Evolutionary conservation across 2,329 filamentous ascomycete species (phyloP), one percentile per base, ranked within the genome.

Genomic region (Stenocarpella maydis): DNA sequence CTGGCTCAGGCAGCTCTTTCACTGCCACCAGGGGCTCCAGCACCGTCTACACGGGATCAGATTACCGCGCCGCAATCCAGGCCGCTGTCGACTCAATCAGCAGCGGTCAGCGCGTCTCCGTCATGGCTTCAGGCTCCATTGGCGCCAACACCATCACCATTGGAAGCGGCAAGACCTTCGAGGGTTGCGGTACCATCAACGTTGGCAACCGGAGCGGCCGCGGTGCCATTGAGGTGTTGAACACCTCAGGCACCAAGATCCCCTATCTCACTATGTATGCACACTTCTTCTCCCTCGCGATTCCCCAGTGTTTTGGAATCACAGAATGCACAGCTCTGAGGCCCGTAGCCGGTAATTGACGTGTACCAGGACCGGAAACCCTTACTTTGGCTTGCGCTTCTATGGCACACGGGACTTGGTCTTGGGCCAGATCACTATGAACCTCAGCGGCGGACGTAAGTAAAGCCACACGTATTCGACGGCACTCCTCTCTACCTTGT

Each of bases 121-220:
- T 89, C 67, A 82, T 86, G 0, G 85, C 86, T 0, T 86, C 84
- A 0, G 86, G 86, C 4, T 85, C 84, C 52, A 87, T 88, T 65
- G 86, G 86, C 37, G 81, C 84, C n/a, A 81, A 74, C 73, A 87
- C 84, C 43, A 84, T 88, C 74, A 81, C 76, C 28, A 82, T 88
- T 71, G 73, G 74, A 41, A 84, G 82, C 74, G 86, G 86, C 68
- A 87, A 87, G 76, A 88, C 80, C 50, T 88, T 89, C 58, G 87
- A 89, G 72, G 86, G 85, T 39, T 88, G 87, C 74, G 86, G 87
- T 50, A 87, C 86, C 53, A 86, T 89, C 75, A 80, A 88, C 68
- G 80, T 79, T 0, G 82, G 74, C 28, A 76, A 75, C 67, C 80
- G 76, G 5, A 73, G 74, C 43, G 85, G 83, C 1, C 82, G 81